Base-by-base conservation (phyloP, 148 eudicot genomes). In the Polygonum aviculare region DNA sequence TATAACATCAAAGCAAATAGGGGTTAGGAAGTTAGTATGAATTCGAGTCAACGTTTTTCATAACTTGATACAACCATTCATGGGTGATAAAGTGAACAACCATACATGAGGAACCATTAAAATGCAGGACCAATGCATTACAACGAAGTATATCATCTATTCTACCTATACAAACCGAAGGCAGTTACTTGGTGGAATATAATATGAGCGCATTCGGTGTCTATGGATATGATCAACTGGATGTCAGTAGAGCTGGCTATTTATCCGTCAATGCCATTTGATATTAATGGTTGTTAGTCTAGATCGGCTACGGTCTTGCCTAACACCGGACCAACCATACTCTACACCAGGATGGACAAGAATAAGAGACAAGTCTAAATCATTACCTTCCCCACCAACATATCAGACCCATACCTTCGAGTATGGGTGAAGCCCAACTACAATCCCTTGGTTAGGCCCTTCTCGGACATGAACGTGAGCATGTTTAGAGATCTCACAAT, bases 401-500 rank as follows among this genome's bases (percentile, higher is more conserved):
- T 78, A 6, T 88, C 94, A 7, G 97, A 92, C 65, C 94, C 97
- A 0, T 85, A 81, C 48, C 90, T 92, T 45, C 75, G 79, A 2
- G 74, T 87, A 73, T 92, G 97, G 97, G 55, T 92, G 69, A 92
- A 92, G 67, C 89, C 95, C 35, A 86, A 88, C 18, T 83, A 83
- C 80, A 92, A 92, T 89, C 97, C 95, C 26, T 22, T 92, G 19
- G 83, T 90, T 1, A 6, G 33, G 4, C 83, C 95, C 0, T 85
- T 76, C 36, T 0, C 74, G 0, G 86, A 80, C 0, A 81, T 88
- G 47, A 92, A 92, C 6, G 74, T 16, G 4, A 81, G 86, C 1
- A 76, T 73, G 7, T 92, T 90, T 22, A 88, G 94, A 9, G 97
- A 92, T 83, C 97, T 93, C 7, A 92, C 97, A 7, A 91, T 88